These are phyloP conservation scores for Cytospora schulzeri DNA, from an alignment of 2,329 filamentous ascomycete genomes.

Conservation along the genomic window DNA sequence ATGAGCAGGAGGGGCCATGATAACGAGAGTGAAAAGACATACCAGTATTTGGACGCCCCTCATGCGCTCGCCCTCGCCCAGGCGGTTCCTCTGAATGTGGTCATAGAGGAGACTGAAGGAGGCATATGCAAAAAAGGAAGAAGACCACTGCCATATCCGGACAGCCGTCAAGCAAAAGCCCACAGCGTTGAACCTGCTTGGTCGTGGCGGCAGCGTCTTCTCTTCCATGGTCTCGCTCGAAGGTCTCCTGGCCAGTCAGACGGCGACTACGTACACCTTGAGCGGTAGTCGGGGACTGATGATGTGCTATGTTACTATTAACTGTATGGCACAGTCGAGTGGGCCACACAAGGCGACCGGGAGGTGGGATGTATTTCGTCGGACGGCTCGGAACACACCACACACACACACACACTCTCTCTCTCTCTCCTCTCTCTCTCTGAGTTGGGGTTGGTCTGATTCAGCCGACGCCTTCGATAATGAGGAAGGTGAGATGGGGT, in stretches of 20 bases:
- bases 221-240: constrained; percentile 20
- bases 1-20: not conserved
- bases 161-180: constrained; percentile 27
- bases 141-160: constrained; percentile 32
- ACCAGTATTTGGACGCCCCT: constrained; percentile 25
- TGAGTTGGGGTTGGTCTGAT: not conserved
- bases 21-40: not conserved
- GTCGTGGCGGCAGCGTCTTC: constrained; percentile 4
- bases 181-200: constrained; percentile 26
- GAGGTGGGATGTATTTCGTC: not conserved
- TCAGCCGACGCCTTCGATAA: not conserved
- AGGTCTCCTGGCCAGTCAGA: not conserved
- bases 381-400: not conserved
- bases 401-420: no score
- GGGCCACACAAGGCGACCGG: not conserved
- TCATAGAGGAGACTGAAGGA: constrained; percentile 26
- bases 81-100: constrained; percentile 18
- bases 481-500: not conserved
- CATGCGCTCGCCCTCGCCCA: constrained; percentile 21
- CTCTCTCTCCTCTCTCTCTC: no score
- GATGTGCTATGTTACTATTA: no score
- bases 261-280: constrained; percentile 6
- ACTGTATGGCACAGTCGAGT: not conserved
- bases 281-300: not conserved
- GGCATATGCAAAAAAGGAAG: constrained; percentile 36